Conservation (phyloP, 306 rosid species). For the Vicia sativa region DNA sequence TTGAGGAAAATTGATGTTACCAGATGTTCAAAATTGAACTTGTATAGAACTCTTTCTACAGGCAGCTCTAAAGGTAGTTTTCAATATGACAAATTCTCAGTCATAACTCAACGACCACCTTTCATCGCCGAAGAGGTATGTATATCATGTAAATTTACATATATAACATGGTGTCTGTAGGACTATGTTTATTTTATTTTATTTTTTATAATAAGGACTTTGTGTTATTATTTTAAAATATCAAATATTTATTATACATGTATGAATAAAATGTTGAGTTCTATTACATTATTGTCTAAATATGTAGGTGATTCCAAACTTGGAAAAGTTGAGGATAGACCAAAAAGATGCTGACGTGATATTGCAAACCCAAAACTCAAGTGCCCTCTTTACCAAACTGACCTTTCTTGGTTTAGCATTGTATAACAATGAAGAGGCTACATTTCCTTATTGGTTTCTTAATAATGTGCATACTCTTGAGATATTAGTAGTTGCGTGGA, state of each 20-base stretch:
- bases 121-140: conserved; percentile 5
- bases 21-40: not conserved
- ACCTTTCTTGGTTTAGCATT: not conserved
- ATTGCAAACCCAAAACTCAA: not conserved
- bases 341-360: not conserved
- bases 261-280: not conserved
- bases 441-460: conserved; percentile 6
- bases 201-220: no score
- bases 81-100: not conserved
- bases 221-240: no score
- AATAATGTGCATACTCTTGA: not conserved
- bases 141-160: not conserved
- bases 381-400: not conserved
- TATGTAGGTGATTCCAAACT: not conserved
- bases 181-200: no score
- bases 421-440: not conserved
- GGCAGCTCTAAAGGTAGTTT: not conserved
- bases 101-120: not conserved
- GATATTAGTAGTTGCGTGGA: fast-evolving
- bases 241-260: no score
- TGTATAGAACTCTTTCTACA: not conserved
- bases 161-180: no score
- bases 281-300: not conserved
- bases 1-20: not conserved
- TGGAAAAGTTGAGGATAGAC: not conserved